Evolutionary conservation across 2,329 filamentous ascomycete species (phyloP), one percentile per base, ranked within the genome.

Genomic region (Dactylellina parvicollis): DNA sequence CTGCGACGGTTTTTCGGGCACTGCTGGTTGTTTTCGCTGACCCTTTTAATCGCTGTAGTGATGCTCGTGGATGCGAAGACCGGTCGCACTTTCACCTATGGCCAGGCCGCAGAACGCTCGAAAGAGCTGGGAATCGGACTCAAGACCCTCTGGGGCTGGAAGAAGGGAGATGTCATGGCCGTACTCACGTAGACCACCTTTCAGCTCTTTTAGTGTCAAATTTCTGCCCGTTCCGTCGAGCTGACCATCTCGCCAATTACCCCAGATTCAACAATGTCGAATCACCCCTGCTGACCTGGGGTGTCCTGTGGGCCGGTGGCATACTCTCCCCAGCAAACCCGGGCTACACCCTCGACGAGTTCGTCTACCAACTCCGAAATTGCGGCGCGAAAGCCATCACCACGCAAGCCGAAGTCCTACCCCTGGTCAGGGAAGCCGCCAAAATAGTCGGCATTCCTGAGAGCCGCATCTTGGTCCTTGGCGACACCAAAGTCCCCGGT

Each of bases 291-390:
- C 81, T 92, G 49, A 91, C 87, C 80, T 92, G 91, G 84, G 93
- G 92, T 26, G 85, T 87, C 8, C 87, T 90, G 76, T 97, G 92
- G 90, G 90, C 92, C 0, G 93, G 92, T 47, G 92, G 91, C 28
- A 83, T 92, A 56, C 82, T 92, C 9, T 92, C 89, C n/a, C 92
- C 93, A 0, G 92, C 92, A 1, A 97, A 97, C 79, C 92, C 93
- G 18, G 88, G 88, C 2, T 96, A 96, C 81, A 67, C 61, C 30
- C 86, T 86, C 10, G 87, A 92, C 8, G 94, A 98, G 81, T 85
- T 97, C 32, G 88, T 90, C 3, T 92, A 91, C 78, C 93, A 97
- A 82, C 85, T 98, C 73, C 87, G 87, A 77, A 91, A 96, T 80
- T 89, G 89, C 0, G 86, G 87, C 0, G 91, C 92, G 30, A 91